Percentiles rank a stretch among this genome's conserved stretches.
Conservation (phyloP, 208 protist genomes). For the Herpetomonas tarakana region DNA sequence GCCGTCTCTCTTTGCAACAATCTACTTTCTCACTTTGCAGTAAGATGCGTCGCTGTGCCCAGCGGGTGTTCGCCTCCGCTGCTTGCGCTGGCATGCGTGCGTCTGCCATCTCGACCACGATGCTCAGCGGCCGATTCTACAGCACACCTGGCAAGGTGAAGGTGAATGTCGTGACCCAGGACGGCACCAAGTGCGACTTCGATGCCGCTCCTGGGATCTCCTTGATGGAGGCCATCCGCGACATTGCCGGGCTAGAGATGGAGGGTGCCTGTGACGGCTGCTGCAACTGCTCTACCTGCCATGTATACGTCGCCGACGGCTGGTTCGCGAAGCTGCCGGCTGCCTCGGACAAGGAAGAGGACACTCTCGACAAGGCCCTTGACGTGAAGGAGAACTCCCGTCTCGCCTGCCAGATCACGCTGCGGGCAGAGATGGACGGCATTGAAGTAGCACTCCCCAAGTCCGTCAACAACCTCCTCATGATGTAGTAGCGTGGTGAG, state of each 20-base stretch:
- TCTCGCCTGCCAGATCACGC: slow-evolving; percentile 70
- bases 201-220: slow-evolving; percentile 54
- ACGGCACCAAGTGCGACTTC: slow-evolving; percentile 28
- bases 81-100: too few relatives aligned
- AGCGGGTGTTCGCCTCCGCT: too few relatives aligned
- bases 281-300: slow-evolving; percentile 94
- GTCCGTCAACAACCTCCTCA: slow-evolving; percentile 38
- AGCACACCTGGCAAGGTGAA: slow-evolving; percentile 45
- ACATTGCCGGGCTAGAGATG: slow-evolving; percentile 90
- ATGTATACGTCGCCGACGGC: slow-evolving; percentile 86
- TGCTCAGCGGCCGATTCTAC: too few relatives aligned
- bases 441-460: slow-evolving; percentile 59
- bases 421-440: slow-evolving; percentile 56
- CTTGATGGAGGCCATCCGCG: slow-evolving; percentile 90
- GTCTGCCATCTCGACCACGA: too few relatives aligned
- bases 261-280: slow-evolving; percentile 94
- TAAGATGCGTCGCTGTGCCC: too few relatives aligned
- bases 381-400: slow-evolving; percentile 61
- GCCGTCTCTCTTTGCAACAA: too few relatives aligned
- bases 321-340: slow-evolving; percentile 73
- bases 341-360: slow-evolving; percentile 79
- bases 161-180: slow-evolving; percentile 29
- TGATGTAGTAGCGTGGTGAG: slow-evolving; percentile 3
- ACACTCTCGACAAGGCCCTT: slow-evolving; percentile 74
- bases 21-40: too few relatives aligned